Conservation (phyloP, 2,329 filamentous ascomycete species). For the Aspergillus candidus region DNA sequence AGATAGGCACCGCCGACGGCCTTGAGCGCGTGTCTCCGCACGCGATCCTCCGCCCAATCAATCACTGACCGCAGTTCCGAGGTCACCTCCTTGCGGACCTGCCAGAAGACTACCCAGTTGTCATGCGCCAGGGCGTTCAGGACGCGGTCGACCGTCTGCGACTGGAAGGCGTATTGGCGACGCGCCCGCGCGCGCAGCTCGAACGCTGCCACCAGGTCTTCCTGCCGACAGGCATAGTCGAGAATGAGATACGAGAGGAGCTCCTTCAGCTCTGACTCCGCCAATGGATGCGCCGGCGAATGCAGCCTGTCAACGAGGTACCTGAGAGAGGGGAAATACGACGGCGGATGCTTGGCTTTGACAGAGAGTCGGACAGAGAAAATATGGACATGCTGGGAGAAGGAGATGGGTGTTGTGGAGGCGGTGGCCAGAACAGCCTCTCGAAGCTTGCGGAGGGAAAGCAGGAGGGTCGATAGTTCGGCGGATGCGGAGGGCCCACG, state of each 20-base stretch:
- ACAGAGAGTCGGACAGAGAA: constrained; percentile 85
- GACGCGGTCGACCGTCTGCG: constrained; percentile 62
- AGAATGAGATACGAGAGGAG: constrained; percentile 76
- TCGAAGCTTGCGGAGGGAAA: constrained; percentile 83
- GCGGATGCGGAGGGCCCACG: constrained; percentile 45
- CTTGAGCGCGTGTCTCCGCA: constrained; percentile 73
- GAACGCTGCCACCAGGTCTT: constrained; percentile 68
- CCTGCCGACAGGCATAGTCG: constrained; percentile 79
- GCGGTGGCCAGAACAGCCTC: constrained; percentile 74
- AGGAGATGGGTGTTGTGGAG: constrained; percentile 66
- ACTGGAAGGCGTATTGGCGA: constrained; percentile 53
- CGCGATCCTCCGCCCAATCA: constrained; percentile 69
- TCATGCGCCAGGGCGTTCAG: constrained; percentile 69
- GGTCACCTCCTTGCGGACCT: constrained; percentile 65
- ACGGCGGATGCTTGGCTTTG: constrained; percentile 73
- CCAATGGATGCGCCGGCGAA: constrained; percentile 56
- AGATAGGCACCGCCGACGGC: constrained; percentile 80
- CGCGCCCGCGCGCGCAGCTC: constrained; percentile 50
- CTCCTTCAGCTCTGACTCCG: constrained; percentile 67
- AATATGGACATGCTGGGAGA: constrained; percentile 82
- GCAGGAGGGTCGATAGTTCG: constrained; percentile 67
- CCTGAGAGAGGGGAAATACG: constrained; percentile 81
- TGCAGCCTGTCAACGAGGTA: constrained; percentile 72
- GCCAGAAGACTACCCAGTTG: constrained; percentile 75
- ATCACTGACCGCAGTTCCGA: constrained; percentile 73